phyloP scores from a whole-genome alignment of 352 stramenopile species.

The Chrysophaeum taylorii region DNA sequence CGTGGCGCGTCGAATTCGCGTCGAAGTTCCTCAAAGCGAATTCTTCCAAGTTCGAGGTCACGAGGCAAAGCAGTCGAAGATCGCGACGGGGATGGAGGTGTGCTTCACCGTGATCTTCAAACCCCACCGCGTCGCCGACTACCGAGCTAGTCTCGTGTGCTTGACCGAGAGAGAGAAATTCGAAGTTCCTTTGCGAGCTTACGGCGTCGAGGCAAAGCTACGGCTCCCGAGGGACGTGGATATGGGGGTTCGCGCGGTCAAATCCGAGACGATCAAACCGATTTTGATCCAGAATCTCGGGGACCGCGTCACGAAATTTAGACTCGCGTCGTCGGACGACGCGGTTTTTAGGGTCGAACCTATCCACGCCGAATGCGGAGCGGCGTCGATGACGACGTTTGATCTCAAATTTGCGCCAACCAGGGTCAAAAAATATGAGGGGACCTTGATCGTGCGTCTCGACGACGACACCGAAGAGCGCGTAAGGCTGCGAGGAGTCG shows the following conservation, averaged over 20 bases:
- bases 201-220: slow-evolving; percentile 64
- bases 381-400: slow-evolving; percentile 64
- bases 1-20: slow-evolving; percentile 71
- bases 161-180: slow-evolving; percentile 87
- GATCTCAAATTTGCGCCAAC: slow-evolving; percentile 35
- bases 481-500: slow-evolving; percentile 52
- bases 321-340: slow-evolving; percentile 41
- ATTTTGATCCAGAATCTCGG: slow-evolving; percentile 77
- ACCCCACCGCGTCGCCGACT: slow-evolving; percentile 71
- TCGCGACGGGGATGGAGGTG: slow-evolving; percentile 84
- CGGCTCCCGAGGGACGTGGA: slow-evolving; percentile 73
- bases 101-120: slow-evolving; percentile 75
- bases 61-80: slow-evolving; percentile 47
- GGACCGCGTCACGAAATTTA: slow-evolving; percentile 56
- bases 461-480: slow-evolving; percentile 50
- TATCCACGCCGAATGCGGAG: too few species aligned
- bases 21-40: slow-evolving; percentile 63
- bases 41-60: slow-evolving; percentile 63
- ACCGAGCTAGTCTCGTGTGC: slow-evolving; percentile 76
- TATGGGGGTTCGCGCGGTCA: slow-evolving; percentile 71
- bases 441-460: slow-evolving; percentile 66
- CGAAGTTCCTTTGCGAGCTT: slow-evolving; percentile 67
- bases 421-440: slow-evolving; percentile 35
- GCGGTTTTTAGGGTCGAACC: too few species aligned
- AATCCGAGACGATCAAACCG: slow-evolving; percentile 57